Evolutionary conservation across 805 yeast species (phyloP), one percentile per base, ranked within the genome.

Genomic region (Priceomyces castillae): DNA sequence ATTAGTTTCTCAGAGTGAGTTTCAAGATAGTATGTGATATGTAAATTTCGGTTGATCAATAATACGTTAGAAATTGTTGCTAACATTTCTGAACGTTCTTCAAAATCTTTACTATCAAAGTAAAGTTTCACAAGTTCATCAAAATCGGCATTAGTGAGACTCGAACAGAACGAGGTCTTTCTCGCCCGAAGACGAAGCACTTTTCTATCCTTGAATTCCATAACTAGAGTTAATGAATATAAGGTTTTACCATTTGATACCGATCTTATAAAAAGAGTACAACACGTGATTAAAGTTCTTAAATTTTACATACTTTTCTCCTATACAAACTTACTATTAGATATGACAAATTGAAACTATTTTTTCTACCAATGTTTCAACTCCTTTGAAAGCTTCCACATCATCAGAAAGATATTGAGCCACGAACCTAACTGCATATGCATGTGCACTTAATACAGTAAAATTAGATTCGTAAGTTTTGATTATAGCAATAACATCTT

Each of bases 121-220:
- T 44, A 22, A 10, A 30, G 18, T 9, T 30, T 34, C 58, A 84
- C 89, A 58, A 82, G 82, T 65, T 84, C 87, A 76, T 84, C 80
- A 81, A 82, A 87, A 64, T 89, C 80, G 48, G 57, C 60, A 46
- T 57, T 55, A 44, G 56, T 54, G 43, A 64, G 53, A 28, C 17
- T 30, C n/a, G 16, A 34, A 39, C 58, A 53, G 38, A 45, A 53
- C 7, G 28, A 34, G 12, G 52, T 43, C 35, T 46, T 42, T 17
- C 43, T 41, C 19, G 51, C 46, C 30, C 44, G 28, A 18, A 46
- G 39, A 22, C 57, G 43, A 12, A 53, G 48, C 18, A 37, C 40
- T 17, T 23, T 34, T 17, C 47, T 39, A 28, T 46, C 43, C 19
- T 39, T 14, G 31, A 15, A 17, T 6, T 22, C 20, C 40, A 35